Evolutionary conservation across 2,329 filamentous ascomycete genomes (phyloP), one percentile per base, ranked within the genome.

Genomic region (Epicoccum nigrum): DNA sequence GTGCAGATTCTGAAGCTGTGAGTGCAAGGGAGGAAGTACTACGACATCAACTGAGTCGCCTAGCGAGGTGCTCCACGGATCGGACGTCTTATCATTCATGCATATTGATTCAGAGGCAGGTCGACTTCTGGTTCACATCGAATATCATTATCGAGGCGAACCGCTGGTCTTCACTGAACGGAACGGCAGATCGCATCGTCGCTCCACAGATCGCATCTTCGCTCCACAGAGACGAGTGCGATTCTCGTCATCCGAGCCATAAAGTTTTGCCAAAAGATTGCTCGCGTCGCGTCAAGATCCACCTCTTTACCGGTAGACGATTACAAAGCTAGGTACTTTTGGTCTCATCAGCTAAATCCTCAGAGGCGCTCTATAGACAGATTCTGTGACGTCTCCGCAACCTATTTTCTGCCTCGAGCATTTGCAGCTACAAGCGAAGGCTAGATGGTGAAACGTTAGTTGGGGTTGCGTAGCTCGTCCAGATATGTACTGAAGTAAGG

Each of bases 91-190:
- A n/a, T 4, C 9, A 2, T 7, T 25, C 23, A 1, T 25, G 23
- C 9, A 9, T 9, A 6, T 9, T 25, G 23, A 25, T 25, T 9
- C 6, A 25, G 23, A 25, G 23, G 16, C 33, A 35, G 11, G 13
- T 39, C 8, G n/a, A 25, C 25, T 6, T 17, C 11, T 13, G 28
- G 16, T 12, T n/a, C 6, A 25, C 2, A 2, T 30, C 16, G 30
- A 28, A 20, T 12, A n/a, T 43, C 16, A 28, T 16, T 12, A n/a
- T 43, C 16, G 19, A 43, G n/a, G 21, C n/a, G 49, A 46, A 43
- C 38, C 38, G 42, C 21, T 45, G 41, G 47, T 17, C 20, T 25
- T 31, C 4, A 37, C 17, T 19, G 35, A 28, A 20, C 17, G 21
- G 35, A 21, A 31, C 11, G 25, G 25, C 16, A 15, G n/a, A 34